Evolutionary conservation across 805 yeast species (phyloP), one percentile per base, ranked within the genome.

Genomic region (Ogataea sp.): DNA sequence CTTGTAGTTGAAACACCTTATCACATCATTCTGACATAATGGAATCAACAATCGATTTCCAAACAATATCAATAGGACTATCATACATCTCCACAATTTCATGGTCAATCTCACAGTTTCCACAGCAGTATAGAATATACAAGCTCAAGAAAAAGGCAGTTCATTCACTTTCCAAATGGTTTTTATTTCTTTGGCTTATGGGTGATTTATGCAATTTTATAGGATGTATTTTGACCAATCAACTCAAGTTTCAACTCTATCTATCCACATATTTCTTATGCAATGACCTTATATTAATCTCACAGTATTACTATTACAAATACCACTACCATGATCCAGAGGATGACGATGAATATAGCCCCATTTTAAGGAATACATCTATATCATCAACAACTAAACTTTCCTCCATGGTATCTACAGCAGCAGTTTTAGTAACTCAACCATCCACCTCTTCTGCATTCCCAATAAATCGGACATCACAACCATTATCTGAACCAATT

Each of bases 161-260:
- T 4, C 54, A 51, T 9, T 65, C 64, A 0, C 47, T 63, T 16
- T 57, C 65, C 5, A 50, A 49, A 1, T 46, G 44, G 17, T 58
- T 61, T 38, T 43, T 63, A 15, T 24, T 53, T 4, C 49, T 60
- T 13, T 59, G 65, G 62, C 49, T 58, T 32, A 34, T 57, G 9
- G 67, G 66, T 15, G 68, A 63, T 36, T 38, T 56, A 16, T 47
- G 50, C 10, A 54, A 56, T 30, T 58, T 80, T 23, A 34, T 71
- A 0, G 97, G 96, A 0, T 86, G 95, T 44, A 43, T 84, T 0
- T 55, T 87, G 35, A 87, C 96, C 0, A 56, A 73, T 6, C 96
- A 89, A 44, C 64, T 87, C 35, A 77, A 81, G n/a, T 89, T 88
- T 59, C 97, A 88, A 55, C 71, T 78, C 10, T 62, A 78, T 18